Conservation (phyloP, 768 basidiomycete species). For the Suillus paluster region DNA sequence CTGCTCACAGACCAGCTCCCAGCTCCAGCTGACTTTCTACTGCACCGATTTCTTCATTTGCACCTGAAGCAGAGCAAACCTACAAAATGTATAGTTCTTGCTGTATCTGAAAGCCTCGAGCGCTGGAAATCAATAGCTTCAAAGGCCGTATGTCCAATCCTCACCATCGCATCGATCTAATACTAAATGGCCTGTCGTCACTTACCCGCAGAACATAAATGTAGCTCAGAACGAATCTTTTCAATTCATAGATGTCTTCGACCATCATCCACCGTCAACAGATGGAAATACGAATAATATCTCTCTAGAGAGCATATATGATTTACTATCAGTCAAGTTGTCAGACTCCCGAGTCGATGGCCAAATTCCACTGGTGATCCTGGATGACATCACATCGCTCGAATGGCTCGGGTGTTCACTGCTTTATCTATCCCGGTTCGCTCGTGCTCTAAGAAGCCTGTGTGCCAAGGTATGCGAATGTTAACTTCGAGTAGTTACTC, state of each 20-base stretch:
- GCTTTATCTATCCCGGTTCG: conserved; percentile 57
- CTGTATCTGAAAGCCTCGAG: conserved; percentile 57
- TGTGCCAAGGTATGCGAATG: conserved; percentile 55
- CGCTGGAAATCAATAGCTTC: conserved; percentile 68
- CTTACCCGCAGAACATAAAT: conserved; percentile 35
- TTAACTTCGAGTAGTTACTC: background rate
- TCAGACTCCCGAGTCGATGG: conserved; percentile 11
- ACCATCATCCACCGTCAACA: conserved; percentile 35
- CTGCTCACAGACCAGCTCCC: conserved; percentile 73
- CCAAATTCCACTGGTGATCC: conserved; percentile 50
- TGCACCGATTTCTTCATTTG: conserved; percentile 55
- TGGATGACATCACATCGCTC: conserved; percentile 72
- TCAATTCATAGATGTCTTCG: conserved; percentile 57
- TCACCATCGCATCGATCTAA: background rate
- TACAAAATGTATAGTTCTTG: conserved; percentile 54
- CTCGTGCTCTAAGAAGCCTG: conserved; percentile 58
- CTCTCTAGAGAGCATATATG: conserved; percentile 38
- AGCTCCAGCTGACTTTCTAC: conserved; percentile 74
- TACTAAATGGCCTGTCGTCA: conserved; percentile 9
- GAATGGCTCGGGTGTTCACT: conserved; percentile 71
- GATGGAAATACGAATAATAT: conserved; percentile 16
- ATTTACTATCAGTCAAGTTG: conserved; percentile 39
- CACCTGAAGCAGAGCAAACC: conserved; percentile 52
- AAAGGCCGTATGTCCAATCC: conserved; percentile 56
- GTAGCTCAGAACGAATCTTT: conserved; percentile 45